phyloP scores from a whole-genome alignment of 805 yeast genomes.

The Yamadazyma takamatsuzukensis region DNA sequence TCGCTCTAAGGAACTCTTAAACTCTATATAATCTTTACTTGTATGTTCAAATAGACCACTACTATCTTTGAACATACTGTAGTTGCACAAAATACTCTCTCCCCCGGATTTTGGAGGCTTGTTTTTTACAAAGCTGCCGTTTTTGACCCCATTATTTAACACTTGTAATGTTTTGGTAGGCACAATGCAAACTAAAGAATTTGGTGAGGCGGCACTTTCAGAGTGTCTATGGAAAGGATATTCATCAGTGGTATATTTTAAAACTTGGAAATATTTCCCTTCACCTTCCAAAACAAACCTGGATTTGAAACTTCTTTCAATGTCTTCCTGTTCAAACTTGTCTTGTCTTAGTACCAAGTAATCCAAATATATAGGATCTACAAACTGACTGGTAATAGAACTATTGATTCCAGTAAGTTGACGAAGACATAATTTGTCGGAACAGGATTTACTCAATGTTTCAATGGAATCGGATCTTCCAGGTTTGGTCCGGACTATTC shows the following conservation, averaged over 20 bases:
- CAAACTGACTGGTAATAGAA: constrained; percentile 34
- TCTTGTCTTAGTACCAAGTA: constrained; percentile 47
- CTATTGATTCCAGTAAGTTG: constrained; percentile 58
- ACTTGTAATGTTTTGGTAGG: constrained; percentile 29
- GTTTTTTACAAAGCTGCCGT: constrained; percentile 50
- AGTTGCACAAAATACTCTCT: constrained; percentile 36
- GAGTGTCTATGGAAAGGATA: constrained; percentile 24
- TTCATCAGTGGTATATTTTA: constrained; percentile 18
- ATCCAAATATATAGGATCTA: constrained; percentile 37
- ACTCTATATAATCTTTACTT: constrained; percentile 29
- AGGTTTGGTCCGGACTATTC: constrained; percentile 86
- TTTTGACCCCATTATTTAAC: constrained; percentile 56
- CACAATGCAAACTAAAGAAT: constrained; percentile 25
- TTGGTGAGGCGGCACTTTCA: constrained; percentile 23
- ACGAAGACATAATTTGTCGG: constrained; percentile 71
- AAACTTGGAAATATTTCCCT: constrained; percentile 14
- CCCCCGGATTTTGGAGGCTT: constrained; percentile 43
- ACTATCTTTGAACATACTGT: constrained; percentile 6
- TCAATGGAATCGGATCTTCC: constrained; percentile 78
- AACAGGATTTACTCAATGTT: constrained; percentile 79
- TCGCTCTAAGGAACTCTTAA: constrained; percentile 28
- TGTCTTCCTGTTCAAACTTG: constrained; percentile 22
- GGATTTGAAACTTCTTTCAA: constrained; percentile 40
- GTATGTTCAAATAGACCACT: too few species aligned
- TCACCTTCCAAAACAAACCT: constrained; percentile 15